These are phyloP conservation scores for Sanghuangporus weigelae DNA, from an alignment of 1,284 basidiomycete species.

Conservation along the genomic window DNA sequence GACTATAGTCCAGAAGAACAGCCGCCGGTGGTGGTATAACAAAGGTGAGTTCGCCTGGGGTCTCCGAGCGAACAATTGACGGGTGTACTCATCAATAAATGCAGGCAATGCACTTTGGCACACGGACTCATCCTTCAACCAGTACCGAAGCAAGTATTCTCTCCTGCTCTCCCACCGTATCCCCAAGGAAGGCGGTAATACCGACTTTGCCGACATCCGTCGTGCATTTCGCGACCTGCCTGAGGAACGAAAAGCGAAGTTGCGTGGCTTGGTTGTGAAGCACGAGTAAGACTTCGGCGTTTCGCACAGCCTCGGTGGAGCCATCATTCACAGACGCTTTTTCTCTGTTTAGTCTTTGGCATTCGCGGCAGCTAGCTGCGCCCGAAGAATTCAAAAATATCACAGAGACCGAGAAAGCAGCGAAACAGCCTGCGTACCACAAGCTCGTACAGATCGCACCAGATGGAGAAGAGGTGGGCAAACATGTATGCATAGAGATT, in stretches of 20 bases:
- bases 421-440: constrained; percentile 24
- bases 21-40: constrained; percentile 22
- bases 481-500: not conserved
- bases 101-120: constrained; percentile 25
- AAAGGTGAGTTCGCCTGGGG: constrained; percentile 6
- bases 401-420: constrained; percentile 21
- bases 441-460: constrained; percentile 24
- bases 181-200: constrained; percentile 25
- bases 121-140: constrained; percentile 26
- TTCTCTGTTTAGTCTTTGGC: constrained; percentile 18
- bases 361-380: constrained; percentile 23
- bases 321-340: not conserved
- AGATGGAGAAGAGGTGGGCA: constrained; percentile 21
- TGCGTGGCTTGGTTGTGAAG: constrained; percentile 25
- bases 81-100: not conserved
- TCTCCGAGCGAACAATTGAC: not conserved
- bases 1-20: constrained; percentile 17
- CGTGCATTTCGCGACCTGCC: constrained; percentile 24
- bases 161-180: constrained; percentile 27
- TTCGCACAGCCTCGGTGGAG: not conserved
- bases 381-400: constrained; percentile 22
- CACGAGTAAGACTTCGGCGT: constrained; percentile 18
- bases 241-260: constrained; percentile 23
- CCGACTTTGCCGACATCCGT: constrained; percentile 27
- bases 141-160: constrained; percentile 25